phyloP scores from a whole-genome alignment of 371 early-diverging fungal species.

The Rhizopus arrhizus region DNA sequence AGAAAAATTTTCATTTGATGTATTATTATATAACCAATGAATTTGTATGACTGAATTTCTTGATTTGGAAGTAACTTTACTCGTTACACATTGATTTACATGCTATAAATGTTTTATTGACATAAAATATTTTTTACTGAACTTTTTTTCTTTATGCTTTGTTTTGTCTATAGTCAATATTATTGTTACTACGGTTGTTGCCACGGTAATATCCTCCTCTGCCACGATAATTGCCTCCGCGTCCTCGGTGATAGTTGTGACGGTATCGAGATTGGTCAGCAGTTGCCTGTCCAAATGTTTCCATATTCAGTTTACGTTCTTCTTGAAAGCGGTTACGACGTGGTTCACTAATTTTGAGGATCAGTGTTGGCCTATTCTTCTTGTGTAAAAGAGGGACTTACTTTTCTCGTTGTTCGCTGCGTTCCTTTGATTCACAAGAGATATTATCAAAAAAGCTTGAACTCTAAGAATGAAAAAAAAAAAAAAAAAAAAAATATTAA shows the following conservation, averaged over 20 bases:
- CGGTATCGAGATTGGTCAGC: conserved; percentile 69
- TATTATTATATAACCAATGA: no score
- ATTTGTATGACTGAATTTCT: no score
- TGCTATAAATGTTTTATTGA: no score
- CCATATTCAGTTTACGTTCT: conserved; percentile 89
- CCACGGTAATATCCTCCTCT: conserved; percentile 55
- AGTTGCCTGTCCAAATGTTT: conserved; percentile 92
- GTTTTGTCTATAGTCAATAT: conserved; percentile 15
- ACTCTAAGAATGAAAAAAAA: conserved; percentile 51
- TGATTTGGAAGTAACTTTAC: no score
- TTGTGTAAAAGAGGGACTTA: conserved; percentile 1
- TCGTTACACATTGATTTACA: no score
- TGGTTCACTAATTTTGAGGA: conserved; percentile 41
- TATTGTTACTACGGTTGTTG: conserved; percentile 27
- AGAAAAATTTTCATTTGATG: no score
- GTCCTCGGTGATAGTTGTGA: conserved; percentile 51
- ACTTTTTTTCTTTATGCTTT: not conserved
- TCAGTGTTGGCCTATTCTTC: no score
- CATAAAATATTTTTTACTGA: no score
- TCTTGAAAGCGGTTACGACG: conserved; percentile 80
- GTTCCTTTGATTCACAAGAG: conserved; percentile 93
- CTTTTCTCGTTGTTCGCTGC: conserved; percentile 52
- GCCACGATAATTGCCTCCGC: conserved; percentile 54
- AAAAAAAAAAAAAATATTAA: no score
- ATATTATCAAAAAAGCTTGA: conserved; percentile 97